phyloP scores from a whole-genome alignment of 768 basidiomycete genomes.

The Naganishia antarctica region DNA sequence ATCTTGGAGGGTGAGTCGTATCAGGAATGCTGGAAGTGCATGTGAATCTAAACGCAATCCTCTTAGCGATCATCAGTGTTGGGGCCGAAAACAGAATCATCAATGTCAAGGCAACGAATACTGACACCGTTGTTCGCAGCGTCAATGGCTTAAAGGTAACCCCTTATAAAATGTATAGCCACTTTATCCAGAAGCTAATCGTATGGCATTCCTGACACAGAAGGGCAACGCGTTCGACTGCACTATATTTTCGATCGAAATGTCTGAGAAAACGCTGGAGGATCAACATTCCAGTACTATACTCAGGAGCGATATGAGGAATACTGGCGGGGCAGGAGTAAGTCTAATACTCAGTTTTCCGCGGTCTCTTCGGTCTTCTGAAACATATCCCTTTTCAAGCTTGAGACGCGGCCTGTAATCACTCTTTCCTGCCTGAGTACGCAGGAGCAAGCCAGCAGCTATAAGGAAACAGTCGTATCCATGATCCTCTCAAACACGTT shows the following conservation, averaged over 20 bases:
- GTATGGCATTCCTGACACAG: neutral
- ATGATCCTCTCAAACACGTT: conserved; percentile 51
- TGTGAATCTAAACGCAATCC: too few relatives aligned
- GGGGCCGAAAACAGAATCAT: conserved; percentile 34
- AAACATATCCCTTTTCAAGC: neutral
- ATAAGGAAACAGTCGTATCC: conserved; percentile 62
- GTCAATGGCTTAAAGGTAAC: neutral
- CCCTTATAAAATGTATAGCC: neutral
- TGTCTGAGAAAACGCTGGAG: neutral
- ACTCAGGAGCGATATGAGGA: conserved; percentile 6
- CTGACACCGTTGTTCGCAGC: conserved; percentile 55
- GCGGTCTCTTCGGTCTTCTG: neutral
- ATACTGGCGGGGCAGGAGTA: conserved; percentile 1
- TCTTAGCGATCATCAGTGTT: neutral
- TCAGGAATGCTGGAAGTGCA: too few relatives aligned
- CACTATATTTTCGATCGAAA: conserved; percentile 4
- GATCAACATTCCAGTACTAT: neutral
- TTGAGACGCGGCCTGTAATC: conserved; percentile 1
- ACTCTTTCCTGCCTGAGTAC: conserved; percentile 52
- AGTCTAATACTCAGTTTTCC: neutral
- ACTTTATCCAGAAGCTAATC: neutral
- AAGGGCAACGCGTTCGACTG: conserved; percentile 4
- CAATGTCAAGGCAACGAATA: conserved; percentile 59
- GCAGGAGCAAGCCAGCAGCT: conserved; percentile 68
- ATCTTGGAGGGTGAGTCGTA: neutral